These are phyloP conservation scores for Apiotrichum mycotoxinovorans DNA, from an alignment of 1,284 basidiomycete species.

Conservation along the genomic window DNA sequence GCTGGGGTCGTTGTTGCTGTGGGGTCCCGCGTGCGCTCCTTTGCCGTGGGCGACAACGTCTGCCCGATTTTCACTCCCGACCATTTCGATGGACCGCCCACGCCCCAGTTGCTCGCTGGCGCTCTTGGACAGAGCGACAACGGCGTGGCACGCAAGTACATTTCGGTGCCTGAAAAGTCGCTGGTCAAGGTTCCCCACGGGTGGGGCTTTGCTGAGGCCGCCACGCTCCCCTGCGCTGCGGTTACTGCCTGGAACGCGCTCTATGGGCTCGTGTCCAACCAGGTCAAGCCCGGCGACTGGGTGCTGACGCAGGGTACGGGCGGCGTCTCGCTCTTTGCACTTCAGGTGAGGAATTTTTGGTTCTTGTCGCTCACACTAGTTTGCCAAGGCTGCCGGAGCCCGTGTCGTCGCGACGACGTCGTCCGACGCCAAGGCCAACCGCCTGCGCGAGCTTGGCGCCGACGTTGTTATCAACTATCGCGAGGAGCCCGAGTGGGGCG, in stretches of 20 bases:
- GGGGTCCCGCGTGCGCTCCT: slow-evolving; percentile 56
- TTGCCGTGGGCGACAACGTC: slow-evolving; percentile 59
- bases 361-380: slow-evolving; percentile 32
- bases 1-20: slow-evolving; percentile 61
- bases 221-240: slow-evolving; percentile 48
- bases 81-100: slow-evolving; percentile 44
- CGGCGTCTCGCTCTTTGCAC: slow-evolving; percentile 49
- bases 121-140: slow-evolving; percentile 56
- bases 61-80: slow-evolving; percentile 35
- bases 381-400: slow-evolving; percentile 45
- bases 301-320: slow-evolving; percentile 50
- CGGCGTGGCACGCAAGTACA: slow-evolving; percentile 60
- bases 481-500: slow-evolving; percentile 41
- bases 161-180: slow-evolving; percentile 47
- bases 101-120: slow-evolving; percentile 21
- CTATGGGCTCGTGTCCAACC: slow-evolving; percentile 36
- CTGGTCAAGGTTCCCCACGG: slow-evolving; percentile 40
- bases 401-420: slow-evolving; percentile 48
- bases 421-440: slow-evolving; percentile 41
- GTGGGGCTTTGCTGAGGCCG: slow-evolving; percentile 44
- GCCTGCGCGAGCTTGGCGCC: slow-evolving; percentile 37
- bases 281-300: slow-evolving; percentile 44
- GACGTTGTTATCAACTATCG: slow-evolving; percentile 34
- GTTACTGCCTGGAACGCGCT: slow-evolving; percentile 50
- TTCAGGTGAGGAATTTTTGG: slow-evolving; percentile 26